Evolutionary conservation across 2,329 filamentous ascomycete species (phyloP), one percentile per base, ranked within the genome.

Genomic region (Periconia macrospinosa): DNA sequence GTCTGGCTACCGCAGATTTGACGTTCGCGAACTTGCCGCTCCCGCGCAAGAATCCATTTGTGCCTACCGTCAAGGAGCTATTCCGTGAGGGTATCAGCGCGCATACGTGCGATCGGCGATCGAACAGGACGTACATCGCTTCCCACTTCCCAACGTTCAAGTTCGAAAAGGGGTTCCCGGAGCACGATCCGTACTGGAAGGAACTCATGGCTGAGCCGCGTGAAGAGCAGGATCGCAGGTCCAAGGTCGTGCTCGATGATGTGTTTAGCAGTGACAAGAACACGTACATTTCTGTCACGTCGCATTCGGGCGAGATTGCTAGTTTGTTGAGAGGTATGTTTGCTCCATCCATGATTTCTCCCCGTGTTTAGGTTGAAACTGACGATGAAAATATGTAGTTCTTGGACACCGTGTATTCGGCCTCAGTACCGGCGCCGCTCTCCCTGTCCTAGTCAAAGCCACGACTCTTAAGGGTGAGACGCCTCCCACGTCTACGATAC

Each of bases 61-160:
- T 71, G 2, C 87, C 86, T 0, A 75, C 77, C 1, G 74, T 90
- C 56, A 89, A 88, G 70, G 87, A 90, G 62, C 68, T 81, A 35
- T 76, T 90, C 58, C 79, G 87, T 30, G 88, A 90, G 70, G 82
- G 83, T 2, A 83, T 90, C 51, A 85, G 81, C 50, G 82, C 85
- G 41, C 87, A 89, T 66, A 89, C 86, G 0, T 91, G 88, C 67
- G 85, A 90, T 70, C 79, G 82, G 30, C 79, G 87, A 10, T 81
- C 80, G 19, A 81, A 73, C 60, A 81, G 78, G 62, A 77, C 79
- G 0, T 78, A 79, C 53, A 85, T 90, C 56, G 71, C 74, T 15
- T 56, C 72, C 2, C 74, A 78, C 3, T 83, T 84, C 46, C 85
- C 84, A 0, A 66, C 59, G 1, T 86, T 81, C 63, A 62, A 60